These are phyloP conservation scores for Cordyceps cicadae DNA, from an alignment of 2,329 filamentous ascomycete genomes.

Conservation along the genomic window DNA sequence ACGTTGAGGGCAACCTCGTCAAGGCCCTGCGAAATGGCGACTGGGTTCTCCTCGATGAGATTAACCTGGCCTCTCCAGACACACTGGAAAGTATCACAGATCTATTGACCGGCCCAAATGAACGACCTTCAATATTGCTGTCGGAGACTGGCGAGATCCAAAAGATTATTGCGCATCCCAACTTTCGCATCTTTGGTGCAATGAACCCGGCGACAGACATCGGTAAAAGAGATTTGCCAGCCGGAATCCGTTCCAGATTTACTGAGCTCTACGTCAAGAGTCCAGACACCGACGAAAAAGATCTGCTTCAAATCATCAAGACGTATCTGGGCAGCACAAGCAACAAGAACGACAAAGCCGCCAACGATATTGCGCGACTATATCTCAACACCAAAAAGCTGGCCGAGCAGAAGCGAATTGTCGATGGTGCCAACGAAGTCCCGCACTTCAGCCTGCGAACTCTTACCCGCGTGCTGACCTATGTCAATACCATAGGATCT, in stretches of 20 bases:
- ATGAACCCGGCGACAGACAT: conserved; percentile 99
- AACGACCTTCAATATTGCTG: conserved; percentile 73
- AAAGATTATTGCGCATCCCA: conserved; percentile 76
- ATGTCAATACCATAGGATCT: conserved; percentile 75
- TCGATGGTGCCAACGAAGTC: conserved; percentile 91
- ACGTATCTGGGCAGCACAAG: conserved; percentile 71
- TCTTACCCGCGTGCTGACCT: conserved; percentile 79
- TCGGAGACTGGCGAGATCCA: conserved; percentile 93
- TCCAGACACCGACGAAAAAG: conserved; percentile 78
- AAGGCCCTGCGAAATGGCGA: conserved; percentile 94
- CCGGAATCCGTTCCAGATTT: conserved; percentile 82
- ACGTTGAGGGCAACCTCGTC: conserved; percentile 91
- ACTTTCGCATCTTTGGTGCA: conserved; percentile 93
- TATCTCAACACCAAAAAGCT: conserved; percentile 83
- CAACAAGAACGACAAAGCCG: conserved; percentile 63
- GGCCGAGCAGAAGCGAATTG: conserved; percentile 72
- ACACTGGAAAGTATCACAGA: conserved; percentile 91
- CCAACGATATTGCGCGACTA: conserved; percentile 73
- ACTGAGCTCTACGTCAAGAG: conserved; percentile 92
- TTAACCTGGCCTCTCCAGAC: conserved; percentile 91
- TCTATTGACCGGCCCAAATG: conserved; percentile 65
- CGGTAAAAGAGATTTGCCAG: conserved; percentile 87
- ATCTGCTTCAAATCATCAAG: conserved; percentile 79
- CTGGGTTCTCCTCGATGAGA: conserved; percentile 95
- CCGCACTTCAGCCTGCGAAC: conserved; percentile 96